These are phyloP conservation scores for Chrysoporthe austroafricana DNA, from an alignment of 2,329 filamentous ascomycete species.

Conservation along the genomic window DNA sequence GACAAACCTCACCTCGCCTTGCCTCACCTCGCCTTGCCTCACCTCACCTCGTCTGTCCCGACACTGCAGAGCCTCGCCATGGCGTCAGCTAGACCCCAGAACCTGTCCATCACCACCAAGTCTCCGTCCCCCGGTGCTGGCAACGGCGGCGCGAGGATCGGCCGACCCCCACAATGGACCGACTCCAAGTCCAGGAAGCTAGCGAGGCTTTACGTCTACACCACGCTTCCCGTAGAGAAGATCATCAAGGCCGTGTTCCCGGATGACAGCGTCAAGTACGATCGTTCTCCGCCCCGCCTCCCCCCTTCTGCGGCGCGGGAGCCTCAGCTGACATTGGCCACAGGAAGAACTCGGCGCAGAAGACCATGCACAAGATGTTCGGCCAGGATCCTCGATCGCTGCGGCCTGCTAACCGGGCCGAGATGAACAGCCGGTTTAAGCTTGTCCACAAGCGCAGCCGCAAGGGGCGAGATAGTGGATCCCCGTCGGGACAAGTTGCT, in stretches of 20 bases:
- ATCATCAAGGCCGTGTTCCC: constrained; percentile 51
- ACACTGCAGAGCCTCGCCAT: constrained; percentile 25
- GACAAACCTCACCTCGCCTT: neutral
- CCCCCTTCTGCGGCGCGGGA: neutral
- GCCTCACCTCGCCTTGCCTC: neutral
- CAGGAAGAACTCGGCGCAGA: constrained; percentile 62
- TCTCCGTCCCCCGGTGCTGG: constrained; percentile 19
- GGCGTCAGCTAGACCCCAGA: constrained; percentile 7
- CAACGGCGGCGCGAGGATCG: constrained; percentile 39
- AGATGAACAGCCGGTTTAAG: constrained; percentile 55
- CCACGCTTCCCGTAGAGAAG: constrained; percentile 54
- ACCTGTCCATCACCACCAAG: constrained; percentile 2
- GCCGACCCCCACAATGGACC: constrained; percentile 62
- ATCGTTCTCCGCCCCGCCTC: constrained; percentile 35
- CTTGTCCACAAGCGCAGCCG: constrained; percentile 41
- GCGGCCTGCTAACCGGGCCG: constrained; percentile 53
- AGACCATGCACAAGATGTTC: constrained; percentile 59
- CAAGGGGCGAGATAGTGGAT: constrained; percentile 33
- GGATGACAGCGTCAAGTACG: constrained; percentile 44
- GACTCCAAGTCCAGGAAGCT: constrained; percentile 56
- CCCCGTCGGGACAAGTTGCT: constrained; percentile 25
- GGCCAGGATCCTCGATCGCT: constrained; percentile 64
- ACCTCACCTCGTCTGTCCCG: constrained; percentile 5
- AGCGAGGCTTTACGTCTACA: constrained; percentile 60
- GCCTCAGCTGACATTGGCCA: constrained; percentile 28